A percentile compares a stretch with the other conserved stretches of the same genome.
Evolutionary conservation across 345 rosid genomes (phyloP).

Genomic region (Populus tremula): DNA sequence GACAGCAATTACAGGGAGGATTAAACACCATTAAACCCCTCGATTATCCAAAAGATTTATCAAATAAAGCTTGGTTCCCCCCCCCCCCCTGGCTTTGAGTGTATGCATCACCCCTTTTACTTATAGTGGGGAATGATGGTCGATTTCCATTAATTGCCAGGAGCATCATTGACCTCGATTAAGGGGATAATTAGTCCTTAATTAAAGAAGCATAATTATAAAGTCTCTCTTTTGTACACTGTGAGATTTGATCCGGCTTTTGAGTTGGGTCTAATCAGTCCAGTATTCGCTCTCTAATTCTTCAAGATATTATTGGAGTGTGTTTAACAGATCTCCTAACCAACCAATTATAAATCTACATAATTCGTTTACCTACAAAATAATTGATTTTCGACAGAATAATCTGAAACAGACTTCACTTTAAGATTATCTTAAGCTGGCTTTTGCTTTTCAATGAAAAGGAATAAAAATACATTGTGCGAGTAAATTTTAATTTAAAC

Average conservation of each 20-base stretch:
- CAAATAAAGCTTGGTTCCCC: not conserved
- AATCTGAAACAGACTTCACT: too few relatives aligned
- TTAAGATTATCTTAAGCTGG: too few relatives aligned
- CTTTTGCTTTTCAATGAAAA: too few relatives aligned
- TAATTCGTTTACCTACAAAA: not conserved
- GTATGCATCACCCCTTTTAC: not conserved
- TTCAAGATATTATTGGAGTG: not conserved
- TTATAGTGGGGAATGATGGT: slow-evolving; percentile 1
- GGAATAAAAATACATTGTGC: too few relatives aligned
- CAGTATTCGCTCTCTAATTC: not conserved
- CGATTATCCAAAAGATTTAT: not conserved
- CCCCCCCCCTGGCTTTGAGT: not conserved
- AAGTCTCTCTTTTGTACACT: too few relatives aligned
- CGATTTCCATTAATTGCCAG: not conserved
- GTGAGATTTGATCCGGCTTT: too few relatives aligned
- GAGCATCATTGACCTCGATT: slow-evolving; percentile 12
- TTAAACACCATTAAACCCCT: not conserved
- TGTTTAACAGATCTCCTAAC: not conserved
- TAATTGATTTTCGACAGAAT: too few relatives aligned
- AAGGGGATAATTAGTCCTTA: slow-evolving; percentile 2
- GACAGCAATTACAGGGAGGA: not conserved
- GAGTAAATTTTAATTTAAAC: too few relatives aligned
- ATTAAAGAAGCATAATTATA: not conserved
- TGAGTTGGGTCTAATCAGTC: slow-evolving; percentile 10
- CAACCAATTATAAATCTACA: not conserved